phyloP scores from a whole-genome alignment of 164 flowering plant species.

The Malania oleifera region DNA sequence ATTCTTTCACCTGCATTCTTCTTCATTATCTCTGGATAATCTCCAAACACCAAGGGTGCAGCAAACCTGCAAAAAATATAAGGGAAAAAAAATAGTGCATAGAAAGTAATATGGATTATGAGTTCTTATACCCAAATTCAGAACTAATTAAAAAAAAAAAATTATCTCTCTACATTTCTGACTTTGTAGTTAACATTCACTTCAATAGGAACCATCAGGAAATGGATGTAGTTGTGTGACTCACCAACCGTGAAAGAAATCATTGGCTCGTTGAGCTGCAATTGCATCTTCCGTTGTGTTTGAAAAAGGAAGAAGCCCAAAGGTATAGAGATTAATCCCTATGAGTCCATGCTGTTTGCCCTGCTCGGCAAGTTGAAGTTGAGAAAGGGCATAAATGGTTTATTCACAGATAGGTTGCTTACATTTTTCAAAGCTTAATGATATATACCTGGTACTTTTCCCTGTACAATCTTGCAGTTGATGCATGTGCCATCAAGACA shows the following conservation, averaged over 20 bases:
- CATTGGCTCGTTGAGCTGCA: constrained; percentile 49
- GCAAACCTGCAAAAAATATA: constrained; percentile 44
- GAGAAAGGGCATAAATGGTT: not conserved
- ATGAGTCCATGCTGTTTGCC: constrained; percentile 51
- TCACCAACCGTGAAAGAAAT: constrained; percentile 54
- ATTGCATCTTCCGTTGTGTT: constrained; percentile 33
- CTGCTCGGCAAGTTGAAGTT: constrained; percentile 27
- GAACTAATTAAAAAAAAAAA: too few species aligned
- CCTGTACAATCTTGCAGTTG: constrained; percentile 51
- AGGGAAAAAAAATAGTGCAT: too few species aligned
- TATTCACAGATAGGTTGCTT: too few species aligned
- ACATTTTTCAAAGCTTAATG: too few species aligned
- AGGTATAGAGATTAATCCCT: constrained; percentile 37
- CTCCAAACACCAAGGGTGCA: constrained; percentile 53
- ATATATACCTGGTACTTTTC: constrained; percentile 69
- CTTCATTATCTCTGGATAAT: constrained; percentile 51
- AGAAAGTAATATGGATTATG: too few species aligned
- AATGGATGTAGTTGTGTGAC: constrained; percentile 10
- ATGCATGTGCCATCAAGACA: constrained; percentile 66
- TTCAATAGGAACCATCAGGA: too few species aligned
- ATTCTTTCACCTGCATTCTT: constrained; percentile 38
- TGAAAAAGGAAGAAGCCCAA: constrained; percentile 37
- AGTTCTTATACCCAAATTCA: too few species aligned
- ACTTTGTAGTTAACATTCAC: too few species aligned
- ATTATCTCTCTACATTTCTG: too few species aligned